Evolutionary conservation across 2,329 filamentous ascomycete species (phyloP).

Genomic region (Fusarium cicatricum): DNA sequence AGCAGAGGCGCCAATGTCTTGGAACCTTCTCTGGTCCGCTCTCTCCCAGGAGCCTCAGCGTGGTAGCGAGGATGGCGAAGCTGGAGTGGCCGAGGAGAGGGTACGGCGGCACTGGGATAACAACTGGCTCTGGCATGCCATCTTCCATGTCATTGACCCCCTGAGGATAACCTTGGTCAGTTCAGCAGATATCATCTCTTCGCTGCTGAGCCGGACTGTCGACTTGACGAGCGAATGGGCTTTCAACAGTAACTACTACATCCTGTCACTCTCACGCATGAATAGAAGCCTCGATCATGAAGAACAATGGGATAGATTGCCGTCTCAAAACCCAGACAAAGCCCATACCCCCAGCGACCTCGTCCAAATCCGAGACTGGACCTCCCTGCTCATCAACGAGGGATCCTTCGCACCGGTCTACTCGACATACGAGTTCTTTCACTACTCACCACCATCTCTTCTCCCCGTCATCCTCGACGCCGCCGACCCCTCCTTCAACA

Average conservation of each 20-base stretch:
- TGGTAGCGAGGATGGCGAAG: conserved; percentile 29
- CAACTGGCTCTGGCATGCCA: conserved; percentile 62
- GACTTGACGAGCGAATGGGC: conserved; percentile 67
- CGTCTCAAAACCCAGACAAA: conserved; percentile 20
- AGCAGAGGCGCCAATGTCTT: conserved; percentile 25
- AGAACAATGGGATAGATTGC: conserved; percentile 4
- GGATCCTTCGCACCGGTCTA: conserved; percentile 78
- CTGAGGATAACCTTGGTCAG: conserved; percentile 65
- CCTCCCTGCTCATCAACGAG: conserved; percentile 73
- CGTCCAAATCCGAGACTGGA: conserved; percentile 71
- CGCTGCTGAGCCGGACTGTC: conserved; percentile 65
- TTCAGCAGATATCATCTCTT: conserved; percentile 68
- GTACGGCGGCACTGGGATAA: conserved; percentile 38
- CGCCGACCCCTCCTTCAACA: conserved; percentile 50
- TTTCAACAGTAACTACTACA: conserved; percentile 70
- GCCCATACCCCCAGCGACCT: conserved; percentile 50
- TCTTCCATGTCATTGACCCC: conserved; percentile 64
- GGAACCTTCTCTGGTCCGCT: conserved; percentile 41
- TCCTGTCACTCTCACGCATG: conserved; percentile 58
- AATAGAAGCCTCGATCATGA: background rate
- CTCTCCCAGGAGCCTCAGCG: conserved; percentile 11
- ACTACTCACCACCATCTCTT: conserved; percentile 69
- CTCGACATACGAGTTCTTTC: conserved; percentile 75
- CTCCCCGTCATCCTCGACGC: conserved; percentile 60
- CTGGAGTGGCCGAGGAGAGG: conserved; percentile 19